Evolutionary conservation across 306 rosid species (phyloP).

Genomic region (Biancaea sappan): DNA sequence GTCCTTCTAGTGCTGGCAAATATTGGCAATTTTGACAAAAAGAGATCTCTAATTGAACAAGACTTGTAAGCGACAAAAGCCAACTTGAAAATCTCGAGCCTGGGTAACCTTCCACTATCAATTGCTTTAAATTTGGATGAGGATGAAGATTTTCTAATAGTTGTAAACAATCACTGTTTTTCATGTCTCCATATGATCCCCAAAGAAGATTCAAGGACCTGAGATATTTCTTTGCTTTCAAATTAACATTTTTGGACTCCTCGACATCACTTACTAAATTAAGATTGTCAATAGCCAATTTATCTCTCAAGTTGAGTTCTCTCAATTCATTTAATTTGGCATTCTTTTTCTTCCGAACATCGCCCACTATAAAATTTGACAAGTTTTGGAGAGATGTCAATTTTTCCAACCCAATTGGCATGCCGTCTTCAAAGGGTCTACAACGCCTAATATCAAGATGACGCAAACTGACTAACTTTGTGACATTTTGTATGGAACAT

Average conservation of each 20-base stretch:
- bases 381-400: background rate
- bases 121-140: background rate
- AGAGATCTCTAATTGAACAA: accelerated
- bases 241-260: background rate
- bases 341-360: background rate
- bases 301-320: background rate
- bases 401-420: background rate
- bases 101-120: accelerated
- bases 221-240: background rate
- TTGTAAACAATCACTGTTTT: background rate
- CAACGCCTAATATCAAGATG: background rate
- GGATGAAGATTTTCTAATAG: background rate
- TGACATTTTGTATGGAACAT: background rate
- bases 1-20: background rate
- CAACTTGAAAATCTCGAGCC: background rate
- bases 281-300: background rate
- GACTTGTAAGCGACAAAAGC: background rate
- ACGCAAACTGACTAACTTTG: background rate
- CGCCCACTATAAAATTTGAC: background rate
- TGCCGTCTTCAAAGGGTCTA: background rate
- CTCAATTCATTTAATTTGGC: background rate
- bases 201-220: background rate
- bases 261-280: background rate
- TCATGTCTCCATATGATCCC: accelerated
- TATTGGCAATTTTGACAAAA: background rate